phyloP scores from a whole-genome alignment of 2,329 filamentous ascomycete species.

The Fusarium sp. region DNA sequence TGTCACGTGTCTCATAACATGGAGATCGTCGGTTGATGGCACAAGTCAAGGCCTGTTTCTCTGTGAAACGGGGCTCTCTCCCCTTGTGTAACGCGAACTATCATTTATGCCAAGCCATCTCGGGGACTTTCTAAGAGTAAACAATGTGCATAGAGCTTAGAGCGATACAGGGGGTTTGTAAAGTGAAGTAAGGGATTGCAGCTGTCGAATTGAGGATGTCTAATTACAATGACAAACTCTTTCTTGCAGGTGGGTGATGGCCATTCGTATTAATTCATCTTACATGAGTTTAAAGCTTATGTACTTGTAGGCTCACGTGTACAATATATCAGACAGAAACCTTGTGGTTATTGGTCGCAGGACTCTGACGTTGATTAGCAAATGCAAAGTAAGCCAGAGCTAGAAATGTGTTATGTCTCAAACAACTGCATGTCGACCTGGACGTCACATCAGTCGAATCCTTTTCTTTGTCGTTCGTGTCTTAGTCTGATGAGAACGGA shows the following conservation, averaged over 20 bases:
- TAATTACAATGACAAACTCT: too few species aligned
- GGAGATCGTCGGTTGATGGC: background rate
- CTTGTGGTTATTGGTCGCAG: background rate
- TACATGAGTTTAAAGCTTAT: too few species aligned
- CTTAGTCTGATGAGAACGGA: background rate
- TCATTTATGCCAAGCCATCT: conserved; percentile 32
- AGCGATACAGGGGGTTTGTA: background rate
- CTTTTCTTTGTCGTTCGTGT: background rate
- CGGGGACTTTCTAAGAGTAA: conserved; percentile 23
- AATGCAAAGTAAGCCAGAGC: background rate
- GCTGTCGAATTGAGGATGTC: background rate
- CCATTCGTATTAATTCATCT: too few species aligned
- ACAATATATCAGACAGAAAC: background rate
- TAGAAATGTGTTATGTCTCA: background rate
- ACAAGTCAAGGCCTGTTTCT: conserved; percentile 2
- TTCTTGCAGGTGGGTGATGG: too few species aligned
- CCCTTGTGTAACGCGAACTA: conserved; percentile 23
- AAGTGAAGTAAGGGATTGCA: background rate
- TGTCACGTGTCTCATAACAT: background rate
- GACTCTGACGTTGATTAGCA: background rate
- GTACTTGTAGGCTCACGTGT: background rate
- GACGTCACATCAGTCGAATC: background rate
- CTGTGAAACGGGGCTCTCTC: background rate
- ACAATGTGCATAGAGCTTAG: background rate
- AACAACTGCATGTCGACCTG: background rate